Evolutionary conservation across 768 basidiomycete genomes (phyloP), one percentile per base, ranked within the genome.

Genomic region (Phanerodontia chrysosporium): DNA sequence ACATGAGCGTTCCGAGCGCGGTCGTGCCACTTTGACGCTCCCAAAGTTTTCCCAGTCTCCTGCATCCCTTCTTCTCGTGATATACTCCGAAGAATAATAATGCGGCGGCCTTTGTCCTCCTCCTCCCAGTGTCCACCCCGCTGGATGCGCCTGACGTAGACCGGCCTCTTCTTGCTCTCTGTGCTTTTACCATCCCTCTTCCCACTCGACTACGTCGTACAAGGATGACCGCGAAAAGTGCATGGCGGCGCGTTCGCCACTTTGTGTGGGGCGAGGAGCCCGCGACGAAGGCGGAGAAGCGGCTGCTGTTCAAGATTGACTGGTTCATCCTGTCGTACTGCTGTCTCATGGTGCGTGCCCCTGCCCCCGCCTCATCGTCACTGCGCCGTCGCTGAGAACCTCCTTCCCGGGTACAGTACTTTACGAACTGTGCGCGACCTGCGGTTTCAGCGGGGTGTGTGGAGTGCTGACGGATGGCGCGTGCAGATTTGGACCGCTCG

Each of bases 301-400:
- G 59, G 21, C 75, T 89, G 30, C 70, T 89, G 25, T 64, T 81
- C 62, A 89, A 89, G 69, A 72, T 77, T 32, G 76, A 90, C 69
- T 83, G 79, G 75, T 86, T 87, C 66, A 86, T 89, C 51, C 68
- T 89, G 42, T 86, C 85, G 9, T 88, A 86, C 66, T 83, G 84
- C 66, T 88, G 86, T 73, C 75, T 88, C 48, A 83, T 87, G 85
- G 81, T 86, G 60, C 58, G 62, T 58, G 22, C 32, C 29, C 9
- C 22, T n/a, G n/a, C 18, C 18, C 4, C 8, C 39, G 39, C 39
- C 32, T 4, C 2, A 25, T 18, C 16, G 6, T 24, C 2, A 7
- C 65, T 44, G 66, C 65, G 60, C 60, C 35, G 14, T 30, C 55
- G 27, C n/a, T n/a, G n/a, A n/a, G n/a, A n/a, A 36, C 48, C 30